Base-by-base conservation (phyloP, 139 green algal species). In the Chlamydomonas incerta region DNA sequence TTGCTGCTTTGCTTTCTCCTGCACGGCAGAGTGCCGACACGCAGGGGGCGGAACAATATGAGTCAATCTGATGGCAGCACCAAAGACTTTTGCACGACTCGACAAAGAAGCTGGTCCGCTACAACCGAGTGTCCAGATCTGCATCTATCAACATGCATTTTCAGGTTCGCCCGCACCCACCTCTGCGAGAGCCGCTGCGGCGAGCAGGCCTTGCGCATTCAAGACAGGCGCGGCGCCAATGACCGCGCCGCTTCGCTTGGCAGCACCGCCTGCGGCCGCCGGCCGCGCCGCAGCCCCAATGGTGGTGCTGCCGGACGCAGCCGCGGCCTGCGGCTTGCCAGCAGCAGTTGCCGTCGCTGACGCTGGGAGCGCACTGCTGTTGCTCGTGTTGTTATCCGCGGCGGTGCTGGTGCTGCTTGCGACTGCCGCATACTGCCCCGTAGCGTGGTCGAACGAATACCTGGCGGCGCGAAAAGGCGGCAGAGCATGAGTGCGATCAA, bases 401-500 rank as follows among this genome's bases (percentile, higher is more conserved):
- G 28, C 60, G 0, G 76, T 10, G 5, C n/a, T 60, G 26, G 33
- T 28, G 33, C 23, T 31, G 24, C 26, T 47, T 10, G 67, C 60
- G 0, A 87, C 81, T 14, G 81, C 80, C 29, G 70, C 86, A 66
- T 95, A 96, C 79, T 93, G 67, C 20, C 90, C 89, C 24, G 80
- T 94, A 29, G 55, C 74, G 21, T 68, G 74, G 75, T 96, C 89
- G 26, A 92, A 92, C 8, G 80, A 81, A 70, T 91, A 90, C 93
- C 94, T 97, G 68, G 89, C 76, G 66, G 55, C 18, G 55, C 18
- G 18, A 60, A 60, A 60, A 60, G 8, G 55, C 3, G 20, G 20
- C 18, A 60, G 55, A 21, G n/a, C n/a, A n/a, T n/a, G n/a, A n/a
- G n/a, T n/a, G n/a, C n/a, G n/a, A n/a, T n/a, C n/a, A n/a, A n/a